A percentile compares a stretch with the other conserved stretches of the same genome.
Conservation (phyloP, 495 filamentous ascomycete genomes). For the Hypomontagnella submonticulosa region DNA sequence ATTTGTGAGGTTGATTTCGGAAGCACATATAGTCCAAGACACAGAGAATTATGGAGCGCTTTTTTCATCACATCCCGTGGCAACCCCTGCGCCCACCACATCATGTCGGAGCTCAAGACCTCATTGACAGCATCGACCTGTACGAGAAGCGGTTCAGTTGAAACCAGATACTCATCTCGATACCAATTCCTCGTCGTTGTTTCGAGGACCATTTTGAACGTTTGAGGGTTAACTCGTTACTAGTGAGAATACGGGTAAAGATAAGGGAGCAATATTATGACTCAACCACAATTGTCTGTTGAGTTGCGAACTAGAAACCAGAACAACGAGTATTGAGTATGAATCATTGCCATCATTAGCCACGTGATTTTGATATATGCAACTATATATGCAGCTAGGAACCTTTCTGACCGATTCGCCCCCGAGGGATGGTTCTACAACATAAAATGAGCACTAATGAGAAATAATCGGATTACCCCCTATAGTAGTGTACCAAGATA, state of each 20-base stretch:
- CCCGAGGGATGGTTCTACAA: no score
- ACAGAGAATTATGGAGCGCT: conserved; percentile 64
- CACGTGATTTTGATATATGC: conserved; percentile 12
- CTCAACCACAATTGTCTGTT: no score
- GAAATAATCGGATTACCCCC: no score
- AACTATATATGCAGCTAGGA: no score
- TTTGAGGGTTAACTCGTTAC: no score
- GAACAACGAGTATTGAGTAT: neutral
- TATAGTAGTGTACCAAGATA: no score
- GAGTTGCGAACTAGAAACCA: no score
- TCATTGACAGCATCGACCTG: conserved; percentile 60
- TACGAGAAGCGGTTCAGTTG: conserved; percentile 62
- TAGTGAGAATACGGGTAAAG: no score
- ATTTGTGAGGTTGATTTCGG: conserved; percentile 46
- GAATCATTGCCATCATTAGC: conserved; percentile 3
- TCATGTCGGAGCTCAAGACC: conserved; percentile 60
- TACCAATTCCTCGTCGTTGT: conserved; percentile 45
- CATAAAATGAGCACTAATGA: no score
- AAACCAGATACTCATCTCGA: conserved; percentile 56
- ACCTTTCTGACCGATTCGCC: no score
- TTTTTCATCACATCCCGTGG: conserved; percentile 52
- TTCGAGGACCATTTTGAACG: conserved; percentile 42
- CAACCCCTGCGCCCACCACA: conserved; percentile 66
- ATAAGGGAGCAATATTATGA: no score
- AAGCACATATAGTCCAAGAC: conserved; percentile 63